Evolutionary conservation across 139 green algal species (phyloP).

Genomic region (Astrephomene gubernaculifera): DNA sequence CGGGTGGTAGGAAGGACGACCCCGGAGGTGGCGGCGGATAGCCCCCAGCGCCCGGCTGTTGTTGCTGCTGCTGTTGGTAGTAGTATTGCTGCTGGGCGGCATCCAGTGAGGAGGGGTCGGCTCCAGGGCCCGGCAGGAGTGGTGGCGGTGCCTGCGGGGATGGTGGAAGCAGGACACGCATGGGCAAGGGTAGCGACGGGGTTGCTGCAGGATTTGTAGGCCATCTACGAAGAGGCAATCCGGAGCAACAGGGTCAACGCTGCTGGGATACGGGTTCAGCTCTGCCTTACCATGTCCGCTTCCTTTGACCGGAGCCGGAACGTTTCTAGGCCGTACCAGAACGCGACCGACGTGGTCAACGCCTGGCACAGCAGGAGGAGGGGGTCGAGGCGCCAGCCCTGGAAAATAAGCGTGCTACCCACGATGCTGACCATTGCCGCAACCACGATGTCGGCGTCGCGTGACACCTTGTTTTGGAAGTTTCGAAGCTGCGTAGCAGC

Average conservation of each 20-base stretch:
- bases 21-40: background rate
- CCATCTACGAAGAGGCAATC: no score
- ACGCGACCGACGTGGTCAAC: constrained; percentile 68
- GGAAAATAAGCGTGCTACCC: constrained; percentile 79
- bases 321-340: constrained; percentile 73
- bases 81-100: background rate
- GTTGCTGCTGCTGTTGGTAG: background rate
- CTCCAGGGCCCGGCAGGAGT: background rate
- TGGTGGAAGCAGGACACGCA: no score
- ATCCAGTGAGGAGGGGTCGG: background rate
- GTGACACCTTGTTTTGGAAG: constrained; percentile 65
- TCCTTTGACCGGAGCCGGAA: constrained; percentile 63
- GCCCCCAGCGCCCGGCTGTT: background rate
- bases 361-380: constrained; percentile 77
- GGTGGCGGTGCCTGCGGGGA: background rate
- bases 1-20: constrained; percentile 13
- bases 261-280: no score
- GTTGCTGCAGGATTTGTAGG: no score
- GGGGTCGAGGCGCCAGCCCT: constrained; percentile 79
- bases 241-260: no score
- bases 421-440: constrained; percentile 76
- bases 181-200: no score
- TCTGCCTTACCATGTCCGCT: constrained; percentile 36
- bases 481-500: constrained; percentile 59
- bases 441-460: constrained; percentile 77